A percentile compares a stretch with the other conserved stretches of the same genome.
Evolutionary conservation across 108 stramenopile genomes (phyloP).

Genomic region (Cyclotella atomus): DNA sequence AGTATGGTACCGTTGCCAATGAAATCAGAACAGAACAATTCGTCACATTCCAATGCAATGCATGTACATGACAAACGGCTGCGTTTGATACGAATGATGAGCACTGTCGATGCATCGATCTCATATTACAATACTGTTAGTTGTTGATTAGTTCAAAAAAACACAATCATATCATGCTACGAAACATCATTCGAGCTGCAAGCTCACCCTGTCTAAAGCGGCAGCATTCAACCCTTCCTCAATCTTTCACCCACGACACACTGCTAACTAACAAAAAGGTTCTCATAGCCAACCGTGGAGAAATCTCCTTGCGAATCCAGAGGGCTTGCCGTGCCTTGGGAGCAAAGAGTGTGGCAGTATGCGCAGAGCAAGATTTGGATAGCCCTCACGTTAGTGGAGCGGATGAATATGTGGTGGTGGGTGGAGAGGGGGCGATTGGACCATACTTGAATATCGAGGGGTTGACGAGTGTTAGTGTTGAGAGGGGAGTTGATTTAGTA

Average conservation of each 20-base stretch:
- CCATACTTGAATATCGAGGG: constrained; percentile 58
- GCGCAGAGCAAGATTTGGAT: constrained; percentile 80
- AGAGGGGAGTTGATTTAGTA: constrained; percentile 70
- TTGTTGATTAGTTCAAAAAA: too few relatives aligned
- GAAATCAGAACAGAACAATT: too few relatives aligned
- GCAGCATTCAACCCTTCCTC: constrained; percentile 16
- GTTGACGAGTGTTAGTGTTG: constrained; percentile 56
- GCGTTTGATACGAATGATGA: too few relatives aligned
- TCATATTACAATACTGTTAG: too few relatives aligned
- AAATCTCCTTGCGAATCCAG: constrained; percentile 91
- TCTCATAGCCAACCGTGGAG: constrained; percentile 95
- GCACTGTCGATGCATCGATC: too few relatives aligned
- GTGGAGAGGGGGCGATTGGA: constrained; percentile 52
- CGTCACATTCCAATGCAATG: too few relatives aligned
- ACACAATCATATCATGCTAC: too few relatives aligned
- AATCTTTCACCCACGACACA: constrained; percentile 37
- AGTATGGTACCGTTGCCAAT: too few relatives aligned
- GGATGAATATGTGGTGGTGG: constrained; percentile 65
- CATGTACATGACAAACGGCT: too few relatives aligned
- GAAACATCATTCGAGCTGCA: background rate
- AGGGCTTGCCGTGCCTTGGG: constrained; percentile 84
- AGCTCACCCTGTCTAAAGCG: background rate
- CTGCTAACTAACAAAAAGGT: constrained; percentile 63
- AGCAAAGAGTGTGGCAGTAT: constrained; percentile 83
- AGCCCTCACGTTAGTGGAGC: constrained; percentile 74